phyloP scores from a whole-genome alignment of 176 grass and related monocot species.

The maize (Zea mays) region Zm-B73-REFERENCE-NAM-5.0 NC_050101.1:115935501-115936000 shows the following conservation, averaged over 20 bases:
- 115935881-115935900: background rate
- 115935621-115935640: slow-evolving; percentile 43
- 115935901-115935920: background rate
- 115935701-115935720: background rate
- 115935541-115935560: slow-evolving; percentile 41
- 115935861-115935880: background rate
- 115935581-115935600: slow-evolving; percentile 75
- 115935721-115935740: background rate
- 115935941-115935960: background rate
- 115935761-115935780: background rate
- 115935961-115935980: background rate
- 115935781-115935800: background rate
- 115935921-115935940: background rate
- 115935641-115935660: slow-evolving; percentile 39
- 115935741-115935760: background rate
- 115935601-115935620: slow-evolving; percentile 65
- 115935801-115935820: background rate
- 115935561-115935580: slow-evolving; percentile 74
- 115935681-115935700: slow-evolving; percentile 18
- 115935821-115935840: background rate
- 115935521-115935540: background rate
- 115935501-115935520: background rate
- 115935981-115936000: background rate
- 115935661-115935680: slow-evolving; percentile 1
- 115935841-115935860: background rate